Base-by-base conservation (phyloP, 2,329 filamentous ascomycete species). In the Diplocarpon mali region DNA sequence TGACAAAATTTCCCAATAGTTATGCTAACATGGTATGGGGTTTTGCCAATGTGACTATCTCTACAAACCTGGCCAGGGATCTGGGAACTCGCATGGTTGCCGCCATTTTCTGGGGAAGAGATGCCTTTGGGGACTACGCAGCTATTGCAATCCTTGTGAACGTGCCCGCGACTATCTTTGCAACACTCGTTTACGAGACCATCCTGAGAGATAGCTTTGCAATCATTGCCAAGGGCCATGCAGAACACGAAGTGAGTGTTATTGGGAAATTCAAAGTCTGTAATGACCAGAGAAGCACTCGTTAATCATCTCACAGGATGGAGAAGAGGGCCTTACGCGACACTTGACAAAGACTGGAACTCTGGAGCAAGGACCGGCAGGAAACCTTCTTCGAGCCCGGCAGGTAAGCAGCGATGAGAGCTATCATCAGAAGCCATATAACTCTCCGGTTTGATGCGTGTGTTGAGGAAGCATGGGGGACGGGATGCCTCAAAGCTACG, bases 21-120 rank as follows among this genome's bases (percentile, higher is more conserved):
- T 53, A 55, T 43, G 71, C 64, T 2, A 62, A 64, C 20, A 58
- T 60, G 55, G 35, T 59, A 35, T 78, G 74, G 72, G 73, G 70
- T 2, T 78, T 77, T 51, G 74, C 71, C 9, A 64, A 65, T 45
- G 65, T 73, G 38, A 73, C 70, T 11, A 70, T 78, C 52, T 67
- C 64, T 32, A 76, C 73, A 12, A 80, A 80, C 58, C 56, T 75
- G 28, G 75, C 75, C 10, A 64, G 74, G 53, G 75, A 79, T 55
- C 62, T 78, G 12, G 75, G 75, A n/a, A 70, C 72, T 1, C 68
- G 75, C 14, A 69, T 78, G 20, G 74, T 78, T 1, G 73, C 71
- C 5, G 71, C 72, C 13, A 76, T 77, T 47, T 76, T 77, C 60
- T 75, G 66, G 51, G 71, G 72, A 39, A 55, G 64, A 10, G 70